Evolutionary conservation across 169 alveolate genomes (phyloP), one percentile per base, ranked within the genome.

Genomic region (Plasmodium gonderi): DNA sequence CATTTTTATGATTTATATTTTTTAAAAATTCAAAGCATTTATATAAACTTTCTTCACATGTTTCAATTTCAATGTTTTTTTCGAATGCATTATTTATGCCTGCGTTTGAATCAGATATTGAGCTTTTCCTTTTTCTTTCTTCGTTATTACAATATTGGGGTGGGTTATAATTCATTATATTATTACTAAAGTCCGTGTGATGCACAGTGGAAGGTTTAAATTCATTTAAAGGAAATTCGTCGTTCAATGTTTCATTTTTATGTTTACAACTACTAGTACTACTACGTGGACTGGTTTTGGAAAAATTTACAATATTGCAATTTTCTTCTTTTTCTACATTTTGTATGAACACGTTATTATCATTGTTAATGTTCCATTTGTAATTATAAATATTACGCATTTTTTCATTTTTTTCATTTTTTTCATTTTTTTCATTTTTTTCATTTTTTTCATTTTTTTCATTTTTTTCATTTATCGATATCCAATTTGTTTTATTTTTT

Each of bases 21-120:
- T 83, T 83, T 72, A 83, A 83, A 72, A 83, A 83, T 44, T 83
- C 92, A 17, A 69, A 83, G 20, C 92, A 83, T 83, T 83, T 83
- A 47, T 64, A 83, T 72, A 83, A 64, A 33, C 92, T 83, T 42
- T 83, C 92, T 83, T 83, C 92, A 36, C 83, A 83, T 38, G 83
- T 49, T 42, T 68, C 83, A 45, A 31, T 9, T 36, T 83, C 65
- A 8, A 36, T 42, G 38, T 72, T 83, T 36, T 49, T 72, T 33
- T 74, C 92, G 42, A 36, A 47, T 42, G 82, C 60, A 29, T 47
- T 83, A 3, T 31, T 31, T 67, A 51, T n/a, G 72, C 72, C 26
- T 11, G 17, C 40, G 40, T 60, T 60, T n/a, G 72, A 60, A 36
- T 20, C 36, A 0, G 72, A n/a, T 12, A 8, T 23, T 12, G 72